These are phyloP conservation scores for Bacterosira constricta DNA, from an alignment of 108 stramenopile species.

Conservation along the genomic window DNA sequence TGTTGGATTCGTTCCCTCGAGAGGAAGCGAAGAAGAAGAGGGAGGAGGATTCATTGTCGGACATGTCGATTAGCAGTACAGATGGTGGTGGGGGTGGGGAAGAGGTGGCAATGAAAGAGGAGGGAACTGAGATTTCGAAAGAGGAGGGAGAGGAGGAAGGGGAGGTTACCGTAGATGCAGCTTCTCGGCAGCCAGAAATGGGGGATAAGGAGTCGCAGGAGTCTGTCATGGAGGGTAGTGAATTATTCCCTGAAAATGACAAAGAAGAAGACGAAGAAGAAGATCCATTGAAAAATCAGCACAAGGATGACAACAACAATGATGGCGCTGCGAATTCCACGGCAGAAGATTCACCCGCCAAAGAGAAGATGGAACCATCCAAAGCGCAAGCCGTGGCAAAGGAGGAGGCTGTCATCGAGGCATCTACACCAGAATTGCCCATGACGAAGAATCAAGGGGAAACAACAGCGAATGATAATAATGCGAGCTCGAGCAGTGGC, in stretches of 20 bases:
- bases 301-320: conserved; percentile 1
- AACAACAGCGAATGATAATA: neutral
- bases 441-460: neutral
- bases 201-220: too few species aligned
- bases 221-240: neutral
- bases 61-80: neutral
- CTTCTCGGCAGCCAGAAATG: too few species aligned
- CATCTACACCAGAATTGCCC: neutral
- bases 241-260: neutral
- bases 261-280: neutral
- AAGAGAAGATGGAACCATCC: neutral
- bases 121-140: neutral
- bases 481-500: conserved; percentile 12
- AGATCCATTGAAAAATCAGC: neutral
- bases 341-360: neutral
- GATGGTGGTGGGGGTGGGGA: neutral
- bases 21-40: neutral
- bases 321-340: neutral
- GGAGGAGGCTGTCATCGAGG: neutral
- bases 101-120: neutral
- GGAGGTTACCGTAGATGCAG: neutral
- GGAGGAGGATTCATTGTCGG: neutral
- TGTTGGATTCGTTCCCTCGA: neutral
- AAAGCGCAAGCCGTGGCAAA: too few species aligned
- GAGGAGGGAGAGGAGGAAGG: conserved; percentile 2